Evolutionary conservation across 2,329 filamentous ascomycete genomes (phyloP), one percentile per base, ranked within the genome.

Genomic region (Aspergillus sp.): DNA sequence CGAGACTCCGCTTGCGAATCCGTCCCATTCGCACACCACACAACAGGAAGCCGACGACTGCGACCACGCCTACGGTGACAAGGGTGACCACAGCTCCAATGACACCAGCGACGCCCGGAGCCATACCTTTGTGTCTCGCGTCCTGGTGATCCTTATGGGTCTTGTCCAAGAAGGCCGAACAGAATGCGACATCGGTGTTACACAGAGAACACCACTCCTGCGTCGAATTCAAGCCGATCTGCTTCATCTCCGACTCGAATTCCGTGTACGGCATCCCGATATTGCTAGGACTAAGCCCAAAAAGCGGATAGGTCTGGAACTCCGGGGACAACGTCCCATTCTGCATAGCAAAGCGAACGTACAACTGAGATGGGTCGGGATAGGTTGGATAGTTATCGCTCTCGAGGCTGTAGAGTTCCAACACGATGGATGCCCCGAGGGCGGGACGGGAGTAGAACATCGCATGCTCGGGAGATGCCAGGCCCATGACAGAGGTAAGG

Each of bases 81-180:
- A 85, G 68, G 1, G 79, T 76, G 16, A 83, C 73, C 21, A 79
- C 63, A 0, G 80, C 81, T 25, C 82, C 82, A 45, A 85, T 78
- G n/a, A 80, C 78, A 5, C 82, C 82, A 3, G 76, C 80, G 17
- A 81, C 72, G 1, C 68, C 73, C 1, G 78, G 77, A 2, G 67
- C 65, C 17, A 81, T 51, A 1, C 58, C 50, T n/a, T 57, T 59
- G 40, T 55, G 46, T 10, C 45, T 17, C 10, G 54, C 25, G 3
- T 45, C 25, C 19, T 20, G 14, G 34, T 17, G n/a, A 29, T 29
- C 25, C 25, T 25, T 41, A 16, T 52, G 23, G 7, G 29, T 36
- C 1, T 52, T 47, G 3, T 59, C 57, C 25, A 73, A 64, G 17
- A 75, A 75, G 4, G 73, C 76, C 4, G 70, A 62, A 62, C 82